phyloP scores from a whole-genome alignment of 352 stramenopile species.

The Pythium chondricola region DNA sequence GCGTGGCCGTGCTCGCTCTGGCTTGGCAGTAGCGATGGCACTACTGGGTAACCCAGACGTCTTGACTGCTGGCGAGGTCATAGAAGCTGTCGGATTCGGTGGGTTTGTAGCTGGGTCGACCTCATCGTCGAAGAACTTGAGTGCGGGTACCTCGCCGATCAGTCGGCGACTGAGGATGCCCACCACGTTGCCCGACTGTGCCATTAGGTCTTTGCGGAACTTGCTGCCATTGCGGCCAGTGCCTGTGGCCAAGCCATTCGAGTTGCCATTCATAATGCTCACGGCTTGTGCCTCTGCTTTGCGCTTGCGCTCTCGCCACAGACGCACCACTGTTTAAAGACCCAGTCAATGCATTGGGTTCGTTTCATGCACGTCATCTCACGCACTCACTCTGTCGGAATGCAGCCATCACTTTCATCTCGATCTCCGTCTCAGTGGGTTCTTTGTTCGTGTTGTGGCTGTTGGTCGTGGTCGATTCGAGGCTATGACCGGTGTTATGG shows the following conservation, averaged over 20 bases:
- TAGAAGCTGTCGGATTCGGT: too few relatives aligned
- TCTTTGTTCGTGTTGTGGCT: constrained; percentile 7
- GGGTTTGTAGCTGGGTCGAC: not conserved
- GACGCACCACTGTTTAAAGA: constrained; percentile 37
- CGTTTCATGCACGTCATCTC: too few relatives aligned
- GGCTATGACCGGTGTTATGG: not conserved
- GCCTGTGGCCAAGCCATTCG: constrained; percentile 11
- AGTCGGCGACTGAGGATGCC: constrained; percentile 69
- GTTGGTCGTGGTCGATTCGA: too few relatives aligned
- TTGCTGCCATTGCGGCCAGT: constrained; percentile 30
- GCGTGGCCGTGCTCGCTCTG: constrained; percentile 22
- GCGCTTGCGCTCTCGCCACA: constrained; percentile 55
- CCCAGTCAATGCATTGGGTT: too few relatives aligned
- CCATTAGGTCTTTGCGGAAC: constrained; percentile 40
- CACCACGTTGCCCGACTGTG: constrained; percentile 61
- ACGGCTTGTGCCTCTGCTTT: constrained; percentile 39
- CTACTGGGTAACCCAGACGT: not conserved
- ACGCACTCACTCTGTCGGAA: constrained; percentile 50
- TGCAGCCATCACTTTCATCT: constrained; percentile 36
- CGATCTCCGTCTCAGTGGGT: constrained; percentile 18
- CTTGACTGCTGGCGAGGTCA: not conserved
- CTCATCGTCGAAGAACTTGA: constrained; percentile 76
- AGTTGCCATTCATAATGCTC: constrained; percentile 39
- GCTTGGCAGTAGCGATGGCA: not conserved
- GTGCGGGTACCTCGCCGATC: constrained; percentile 61